phyloP scores from a whole-genome alignment of 2,329 filamentous ascomycete species.

The Dendrostoma leiphaemia region DNA sequence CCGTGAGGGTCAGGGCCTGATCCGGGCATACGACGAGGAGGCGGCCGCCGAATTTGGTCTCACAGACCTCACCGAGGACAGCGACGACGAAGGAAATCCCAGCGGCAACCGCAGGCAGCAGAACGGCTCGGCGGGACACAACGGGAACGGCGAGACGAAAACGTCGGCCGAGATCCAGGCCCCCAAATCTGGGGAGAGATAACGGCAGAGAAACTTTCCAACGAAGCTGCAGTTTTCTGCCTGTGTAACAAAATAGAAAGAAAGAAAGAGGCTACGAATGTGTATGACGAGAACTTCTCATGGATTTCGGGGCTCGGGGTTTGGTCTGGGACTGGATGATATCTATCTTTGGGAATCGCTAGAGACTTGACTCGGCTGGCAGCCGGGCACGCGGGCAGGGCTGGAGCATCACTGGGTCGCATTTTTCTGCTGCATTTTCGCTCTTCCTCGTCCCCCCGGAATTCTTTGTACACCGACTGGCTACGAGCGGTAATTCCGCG shows the following conservation, averaged over 20 bases:
- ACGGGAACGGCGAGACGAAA: constrained; percentile 34
- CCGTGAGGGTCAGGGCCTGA: constrained; percentile 73
- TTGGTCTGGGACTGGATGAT: constrained; percentile 1
- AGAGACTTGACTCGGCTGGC: not conserved
- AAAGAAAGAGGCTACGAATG: constrained; percentile 8
- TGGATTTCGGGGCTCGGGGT: not conserved
- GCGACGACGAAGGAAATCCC: constrained; percentile 66
- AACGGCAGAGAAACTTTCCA: no score
- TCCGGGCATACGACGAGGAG: constrained; percentile 87
- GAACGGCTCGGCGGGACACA: constrained; percentile 36
- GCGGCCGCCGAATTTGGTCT: constrained; percentile 71
- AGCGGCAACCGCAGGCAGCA: constrained; percentile 35
- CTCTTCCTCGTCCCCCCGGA: no score
- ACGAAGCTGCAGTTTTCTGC: constrained; percentile 7
- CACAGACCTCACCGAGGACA: constrained; percentile 75
- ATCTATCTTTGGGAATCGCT: not conserved
- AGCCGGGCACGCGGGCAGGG: no score
- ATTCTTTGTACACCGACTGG: not conserved
- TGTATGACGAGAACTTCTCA: constrained; percentile 11
- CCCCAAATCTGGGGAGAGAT: constrained; percentile 40
- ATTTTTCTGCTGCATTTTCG: not conserved
- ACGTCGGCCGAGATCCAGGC: constrained; percentile 50
- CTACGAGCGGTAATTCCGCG: constrained; percentile 8
- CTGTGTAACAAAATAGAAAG: constrained; percentile 6
- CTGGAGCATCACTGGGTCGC: not conserved